A percentile compares a stretch with the other conserved stretches of the same genome.
phyloP scores from a whole-genome alignment of 192 early-diverging fungal species.

The Backusella macrospora region DNA sequence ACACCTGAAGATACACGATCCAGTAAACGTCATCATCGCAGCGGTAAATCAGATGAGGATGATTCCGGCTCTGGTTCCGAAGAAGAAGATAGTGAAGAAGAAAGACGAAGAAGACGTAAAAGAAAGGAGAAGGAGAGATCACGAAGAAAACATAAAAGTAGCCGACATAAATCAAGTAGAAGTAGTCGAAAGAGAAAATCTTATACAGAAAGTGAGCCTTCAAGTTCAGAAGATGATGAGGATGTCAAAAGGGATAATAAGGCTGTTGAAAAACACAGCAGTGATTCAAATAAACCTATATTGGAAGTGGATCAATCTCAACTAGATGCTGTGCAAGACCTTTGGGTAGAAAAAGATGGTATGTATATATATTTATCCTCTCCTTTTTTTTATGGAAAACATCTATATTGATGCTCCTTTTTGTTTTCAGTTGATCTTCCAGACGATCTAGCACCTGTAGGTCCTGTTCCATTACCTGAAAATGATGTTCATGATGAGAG shows the following conservation, averaged over 20 bases:
- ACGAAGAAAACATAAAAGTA: slow-evolving; percentile 13
- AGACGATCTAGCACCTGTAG: slow-evolving; percentile 68
- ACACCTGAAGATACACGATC: slow-evolving; percentile 27
- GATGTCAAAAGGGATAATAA: neutral
- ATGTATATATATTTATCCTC: neutral
- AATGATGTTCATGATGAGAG: slow-evolving; percentile 67
- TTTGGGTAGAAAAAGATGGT: slow-evolving; percentile 67
- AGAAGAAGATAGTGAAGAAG: neutral
- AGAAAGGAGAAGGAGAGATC: neutral
- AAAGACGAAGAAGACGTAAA: slow-evolving; percentile 23
- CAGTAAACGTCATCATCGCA: slow-evolving; percentile 10
- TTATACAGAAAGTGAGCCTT: slow-evolving; percentile 22
- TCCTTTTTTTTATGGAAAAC: neutral
- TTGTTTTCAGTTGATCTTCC: slow-evolving; percentile 48
- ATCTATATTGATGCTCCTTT: neutral
- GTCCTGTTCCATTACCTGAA: slow-evolving; percentile 64
- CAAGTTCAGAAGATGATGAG: slow-evolving; percentile 15
- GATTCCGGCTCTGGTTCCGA: slow-evolving; percentile 16
- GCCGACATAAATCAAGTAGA: slow-evolving; percentile 18
- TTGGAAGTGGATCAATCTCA: slow-evolving; percentile 35
- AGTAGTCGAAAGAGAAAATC: slow-evolving; percentile 27
- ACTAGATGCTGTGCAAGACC: slow-evolving; percentile 48
- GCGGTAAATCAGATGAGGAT: slow-evolving; percentile 6
- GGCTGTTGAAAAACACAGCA: neutral
- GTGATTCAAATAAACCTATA: slow-evolving; percentile 14